Conservation (phyloP, 2,329 filamentous ascomycete species). For the Calonectria pauciramosa region DNA sequence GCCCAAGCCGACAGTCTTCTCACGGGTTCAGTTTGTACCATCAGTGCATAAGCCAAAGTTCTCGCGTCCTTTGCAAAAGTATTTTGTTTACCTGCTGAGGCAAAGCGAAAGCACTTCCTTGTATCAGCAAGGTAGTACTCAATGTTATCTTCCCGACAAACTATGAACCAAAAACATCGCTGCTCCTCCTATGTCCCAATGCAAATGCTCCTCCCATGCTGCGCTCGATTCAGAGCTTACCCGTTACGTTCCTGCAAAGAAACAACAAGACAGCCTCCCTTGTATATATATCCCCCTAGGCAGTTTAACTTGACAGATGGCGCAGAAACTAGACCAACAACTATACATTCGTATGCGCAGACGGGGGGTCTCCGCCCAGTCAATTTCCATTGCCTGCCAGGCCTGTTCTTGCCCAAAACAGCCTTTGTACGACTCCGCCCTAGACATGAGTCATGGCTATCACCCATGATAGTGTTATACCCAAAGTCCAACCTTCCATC, state of each 20-base stretch:
- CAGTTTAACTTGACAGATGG: not conserved
- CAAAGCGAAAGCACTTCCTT: not conserved
- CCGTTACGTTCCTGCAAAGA: not conserved
- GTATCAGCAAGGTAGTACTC: not conserved
- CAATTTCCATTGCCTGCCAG: not conserved
- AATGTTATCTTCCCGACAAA: not conserved
- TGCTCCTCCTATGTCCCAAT: slow-evolving; percentile 37
- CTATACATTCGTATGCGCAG: slow-evolving; percentile 13
- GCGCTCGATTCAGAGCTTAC: not conserved
- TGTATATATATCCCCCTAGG: not conserved
- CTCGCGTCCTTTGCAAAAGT: not conserved
- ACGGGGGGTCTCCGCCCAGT: not conserved
- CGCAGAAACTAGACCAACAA: not conserved
- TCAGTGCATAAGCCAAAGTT: not conserved
- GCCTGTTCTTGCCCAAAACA: slow-evolving; percentile 25
- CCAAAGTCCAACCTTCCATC: slow-evolving; percentile 25
- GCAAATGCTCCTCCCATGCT: slow-evolving; percentile 38
- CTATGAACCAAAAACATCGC: slow-evolving; percentile 33
- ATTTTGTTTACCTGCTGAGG: not conserved
- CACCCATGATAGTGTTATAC: slow-evolving; percentile 12
- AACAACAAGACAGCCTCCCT: slow-evolving; percentile 4
- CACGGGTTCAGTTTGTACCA: not conserved
- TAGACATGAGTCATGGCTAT: slow-evolving; percentile 17
- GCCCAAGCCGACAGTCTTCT: not conserved
- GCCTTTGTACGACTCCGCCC: slow-evolving; percentile 16